Conservation (phyloP, 2,329 filamentous ascomycete species). For the Colletotrichum liaoningense region DNA sequence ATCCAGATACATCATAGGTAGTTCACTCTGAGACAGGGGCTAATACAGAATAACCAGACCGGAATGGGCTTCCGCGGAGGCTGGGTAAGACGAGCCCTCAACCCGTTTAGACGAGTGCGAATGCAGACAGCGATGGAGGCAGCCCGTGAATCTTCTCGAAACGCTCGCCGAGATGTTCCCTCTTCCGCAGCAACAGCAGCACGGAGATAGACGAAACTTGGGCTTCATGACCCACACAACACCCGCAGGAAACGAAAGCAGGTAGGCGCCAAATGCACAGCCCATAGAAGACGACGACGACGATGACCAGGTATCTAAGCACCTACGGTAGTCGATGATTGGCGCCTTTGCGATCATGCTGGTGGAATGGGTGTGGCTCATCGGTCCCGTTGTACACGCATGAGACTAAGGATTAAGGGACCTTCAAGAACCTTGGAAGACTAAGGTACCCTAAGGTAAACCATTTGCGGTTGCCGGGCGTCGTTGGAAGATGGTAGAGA, state of each 20-base stretch:
- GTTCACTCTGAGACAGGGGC: not conserved
- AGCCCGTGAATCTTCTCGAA: not conserved
- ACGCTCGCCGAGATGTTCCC: not conserved
- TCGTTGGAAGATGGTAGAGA: not conserved
- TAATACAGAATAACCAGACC: not conserved
- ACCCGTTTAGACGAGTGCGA: constrained; percentile 4
- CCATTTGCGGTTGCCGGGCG: not conserved
- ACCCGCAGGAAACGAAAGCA: not conserved
- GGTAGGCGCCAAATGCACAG: not conserved
- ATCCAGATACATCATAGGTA: not conserved
- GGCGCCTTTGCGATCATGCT: not conserved
- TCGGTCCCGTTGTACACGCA: constrained; percentile 5
- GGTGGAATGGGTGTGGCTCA: not conserved
- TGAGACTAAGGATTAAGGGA: not conserved
- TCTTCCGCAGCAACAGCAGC: not conserved
- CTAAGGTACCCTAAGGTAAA: too few species aligned
- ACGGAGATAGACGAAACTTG: not conserved
- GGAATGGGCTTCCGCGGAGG: not conserved
- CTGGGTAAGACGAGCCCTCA: not conserved
- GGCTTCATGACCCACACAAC: not conserved
- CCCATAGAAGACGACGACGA: not conserved
- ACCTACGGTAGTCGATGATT: not conserved
- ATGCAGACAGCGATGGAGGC: not conserved
- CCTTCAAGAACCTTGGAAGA: too few species aligned
- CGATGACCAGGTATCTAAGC: not conserved